Percentiles rank a stretch among this genome's conserved stretches.
These are phyloP conservation scores for Nepenthes alata DNA, from an alignment of 179 eudicot species.

Conservation along the genomic window DNA sequence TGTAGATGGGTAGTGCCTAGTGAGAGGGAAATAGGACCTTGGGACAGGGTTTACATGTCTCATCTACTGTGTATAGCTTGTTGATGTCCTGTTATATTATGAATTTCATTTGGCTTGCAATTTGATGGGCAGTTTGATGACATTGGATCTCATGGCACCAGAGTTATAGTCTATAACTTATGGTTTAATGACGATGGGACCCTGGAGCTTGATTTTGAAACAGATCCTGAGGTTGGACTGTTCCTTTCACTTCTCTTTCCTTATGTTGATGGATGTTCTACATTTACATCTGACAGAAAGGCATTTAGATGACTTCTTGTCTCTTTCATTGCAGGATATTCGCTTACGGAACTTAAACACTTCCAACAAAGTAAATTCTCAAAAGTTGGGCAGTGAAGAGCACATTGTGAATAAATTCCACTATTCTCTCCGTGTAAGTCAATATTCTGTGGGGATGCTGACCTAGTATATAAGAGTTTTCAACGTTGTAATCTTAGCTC, in stretches of 20 bases:
- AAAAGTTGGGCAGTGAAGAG: slow-evolving; percentile 24
- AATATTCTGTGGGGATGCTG: not conserved
- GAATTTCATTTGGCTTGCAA: slow-evolving; percentile 1
- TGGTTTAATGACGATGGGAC: slow-evolving; percentile 58
- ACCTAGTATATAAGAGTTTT: slow-evolving; percentile 1
- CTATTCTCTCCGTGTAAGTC: slow-evolving; percentile 76
- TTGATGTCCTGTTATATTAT: not conserved
- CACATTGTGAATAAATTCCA: slow-evolving; percentile 62
- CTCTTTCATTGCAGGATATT: slow-evolving; percentile 45
- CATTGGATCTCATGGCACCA: slow-evolving; percentile 66
- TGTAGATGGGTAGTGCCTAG: too few species aligned
- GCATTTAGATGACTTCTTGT: slow-evolving; percentile 2
- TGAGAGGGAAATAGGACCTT: too few species aligned
- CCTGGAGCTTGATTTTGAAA: slow-evolving; percentile 71
- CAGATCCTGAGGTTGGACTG: slow-evolving; percentile 48
- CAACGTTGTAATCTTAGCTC: slow-evolving; percentile 1
- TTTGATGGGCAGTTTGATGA: slow-evolving; percentile 59
- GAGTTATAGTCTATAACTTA: slow-evolving; percentile 61
- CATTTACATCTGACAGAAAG: not conserved
- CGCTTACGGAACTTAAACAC: slow-evolving; percentile 19
- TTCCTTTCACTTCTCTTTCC: slow-evolving; percentile 4
- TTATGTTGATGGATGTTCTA: not conserved
- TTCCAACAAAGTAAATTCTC: slow-evolving; percentile 8
- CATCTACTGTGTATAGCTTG: too few species aligned
- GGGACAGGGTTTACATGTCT: too few species aligned